Conservation (phyloP, 306 rosid genomes). For the Cicer bijugum region DNA sequence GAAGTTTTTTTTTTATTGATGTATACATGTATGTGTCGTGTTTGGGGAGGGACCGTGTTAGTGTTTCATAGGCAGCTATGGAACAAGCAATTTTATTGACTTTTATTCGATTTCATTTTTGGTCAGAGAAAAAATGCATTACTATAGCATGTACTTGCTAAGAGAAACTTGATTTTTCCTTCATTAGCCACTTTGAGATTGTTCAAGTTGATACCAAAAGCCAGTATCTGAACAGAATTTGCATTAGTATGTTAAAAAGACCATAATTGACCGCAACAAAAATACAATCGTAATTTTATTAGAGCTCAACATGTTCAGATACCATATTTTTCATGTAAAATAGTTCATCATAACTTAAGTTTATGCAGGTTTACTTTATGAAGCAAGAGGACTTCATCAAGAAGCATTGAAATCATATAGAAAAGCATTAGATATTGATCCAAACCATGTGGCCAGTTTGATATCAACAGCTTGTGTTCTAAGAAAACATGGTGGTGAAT, state of each 20-base stretch:
- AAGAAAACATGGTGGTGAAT: slow-evolving; percentile 70
- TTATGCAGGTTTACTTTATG: slow-evolving; percentile 66
- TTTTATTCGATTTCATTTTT: no score
- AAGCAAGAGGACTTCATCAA: slow-evolving; percentile 74
- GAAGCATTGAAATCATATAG: slow-evolving; percentile 75
- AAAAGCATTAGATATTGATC: slow-evolving; percentile 77
- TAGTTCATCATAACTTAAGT: neutral
- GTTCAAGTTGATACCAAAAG: no score
- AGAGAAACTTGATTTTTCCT: no score
- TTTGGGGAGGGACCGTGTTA: no score
- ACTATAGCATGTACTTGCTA: no score
- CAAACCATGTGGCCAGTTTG: slow-evolving; percentile 78
- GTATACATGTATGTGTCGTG: no score
- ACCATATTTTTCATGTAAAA: neutral
- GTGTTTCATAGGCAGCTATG: no score
- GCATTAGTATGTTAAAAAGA: neutral
- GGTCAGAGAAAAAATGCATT: no score
- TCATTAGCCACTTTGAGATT: no score
- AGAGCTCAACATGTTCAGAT: slow-evolving; percentile 6
- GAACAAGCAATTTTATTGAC: no score
- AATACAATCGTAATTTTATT: neutral
- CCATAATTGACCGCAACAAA: slow-evolving; percentile 1
- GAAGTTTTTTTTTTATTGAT: no score
- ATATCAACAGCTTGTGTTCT: slow-evolving; percentile 77
- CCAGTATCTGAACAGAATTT: no score